These are phyloP conservation scores for Termitomyces sp. DNA, from an alignment of 768 basidiomycete species.

Conservation along the genomic window DNA sequence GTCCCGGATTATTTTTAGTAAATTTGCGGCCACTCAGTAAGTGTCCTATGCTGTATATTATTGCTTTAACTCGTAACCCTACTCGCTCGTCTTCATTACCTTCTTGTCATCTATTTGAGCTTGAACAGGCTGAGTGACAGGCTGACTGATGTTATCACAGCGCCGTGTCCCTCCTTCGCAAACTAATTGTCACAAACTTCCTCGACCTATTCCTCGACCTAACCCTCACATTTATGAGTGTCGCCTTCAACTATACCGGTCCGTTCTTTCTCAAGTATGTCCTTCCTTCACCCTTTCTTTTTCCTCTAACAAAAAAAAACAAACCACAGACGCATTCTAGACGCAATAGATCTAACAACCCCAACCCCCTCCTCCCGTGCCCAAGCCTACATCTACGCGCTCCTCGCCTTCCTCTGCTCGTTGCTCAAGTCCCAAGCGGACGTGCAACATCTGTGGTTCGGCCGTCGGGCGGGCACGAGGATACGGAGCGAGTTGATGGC, in stretches of 20 bases:
- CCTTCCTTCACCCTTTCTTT: neutral
- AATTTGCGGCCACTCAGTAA: constrained; percentile 34
- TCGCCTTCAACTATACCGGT: constrained; percentile 71
- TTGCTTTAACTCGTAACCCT: too few relatives aligned
- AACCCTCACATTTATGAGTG: constrained; percentile 57
- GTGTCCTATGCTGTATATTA: constrained; percentile 3
- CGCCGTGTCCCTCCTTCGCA: constrained; percentile 32
- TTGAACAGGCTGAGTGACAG: neutral
- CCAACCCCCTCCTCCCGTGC: constrained; percentile 28
- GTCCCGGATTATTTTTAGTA: constrained; percentile 58
- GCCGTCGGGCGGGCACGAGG: constrained; percentile 68
- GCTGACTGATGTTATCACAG: neutral
- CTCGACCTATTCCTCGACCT: constrained; percentile 57
- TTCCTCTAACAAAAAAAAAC: neutral
- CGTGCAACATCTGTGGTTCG: constrained; percentile 74
- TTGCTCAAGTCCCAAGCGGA: constrained; percentile 62
- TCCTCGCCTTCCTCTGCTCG: constrained; percentile 64
- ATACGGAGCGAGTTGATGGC: constrained; percentile 81
- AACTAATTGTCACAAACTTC: constrained; percentile 40
- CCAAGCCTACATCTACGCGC: constrained; percentile 66
- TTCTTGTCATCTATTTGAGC: too few relatives aligned
- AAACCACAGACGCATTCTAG: constrained; percentile 45
- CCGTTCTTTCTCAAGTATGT: constrained; percentile 75
- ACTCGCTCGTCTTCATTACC: too few relatives aligned
- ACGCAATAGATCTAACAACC: constrained; percentile 38